These are phyloP conservation scores for Bipolaris oryzae DNA, from an alignment of 2,329 filamentous ascomycete species.

Conservation along the genomic window DNA sequence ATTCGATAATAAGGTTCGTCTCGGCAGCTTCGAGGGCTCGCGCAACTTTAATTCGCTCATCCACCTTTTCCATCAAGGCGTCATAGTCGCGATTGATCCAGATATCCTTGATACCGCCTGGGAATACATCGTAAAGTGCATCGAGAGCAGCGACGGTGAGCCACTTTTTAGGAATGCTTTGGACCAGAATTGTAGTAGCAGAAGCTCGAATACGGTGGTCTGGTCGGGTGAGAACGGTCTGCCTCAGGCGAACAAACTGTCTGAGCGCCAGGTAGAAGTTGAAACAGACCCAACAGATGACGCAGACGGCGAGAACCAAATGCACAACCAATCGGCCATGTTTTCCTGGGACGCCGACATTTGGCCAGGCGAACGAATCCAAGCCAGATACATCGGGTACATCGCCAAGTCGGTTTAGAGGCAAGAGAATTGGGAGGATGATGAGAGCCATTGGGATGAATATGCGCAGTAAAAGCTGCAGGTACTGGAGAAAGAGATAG, in stretches of 20 bases:
- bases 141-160: conserved; percentile 79
- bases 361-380: conserved; percentile 86
- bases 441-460: conserved; percentile 82
- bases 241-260: conserved; percentile 89
- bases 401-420: conserved; percentile 78
- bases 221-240: conserved; percentile 92
- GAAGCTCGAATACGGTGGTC: conserved; percentile 93
- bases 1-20: conserved; percentile 79
- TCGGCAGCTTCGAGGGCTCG: conserved; percentile 77
- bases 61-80: conserved; percentile 81
- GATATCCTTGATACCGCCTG: conserved; percentile 90
- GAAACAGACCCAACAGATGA: conserved; percentile 83
- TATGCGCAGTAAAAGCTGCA: conserved; percentile 84
- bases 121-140: conserved; percentile 92
- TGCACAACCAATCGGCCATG: conserved; percentile 82
- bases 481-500: conserved; percentile 95
- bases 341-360: conserved; percentile 68
- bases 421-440: conserved; percentile 83
- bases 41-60: conserved; percentile 74
- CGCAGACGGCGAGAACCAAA: conserved; percentile 75
- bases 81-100: conserved; percentile 95
- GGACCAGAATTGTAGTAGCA: conserved; percentile 93
- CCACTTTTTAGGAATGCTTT: conserved; percentile 89
- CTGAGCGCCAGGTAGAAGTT: conserved; percentile 86
- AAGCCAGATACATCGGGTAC: conserved; percentile 60